Evolutionary conservation across 352 stramenopile species (phyloP), one percentile per base, ranked within the genome.

Genomic region (Pythium guiyangense): DNA sequence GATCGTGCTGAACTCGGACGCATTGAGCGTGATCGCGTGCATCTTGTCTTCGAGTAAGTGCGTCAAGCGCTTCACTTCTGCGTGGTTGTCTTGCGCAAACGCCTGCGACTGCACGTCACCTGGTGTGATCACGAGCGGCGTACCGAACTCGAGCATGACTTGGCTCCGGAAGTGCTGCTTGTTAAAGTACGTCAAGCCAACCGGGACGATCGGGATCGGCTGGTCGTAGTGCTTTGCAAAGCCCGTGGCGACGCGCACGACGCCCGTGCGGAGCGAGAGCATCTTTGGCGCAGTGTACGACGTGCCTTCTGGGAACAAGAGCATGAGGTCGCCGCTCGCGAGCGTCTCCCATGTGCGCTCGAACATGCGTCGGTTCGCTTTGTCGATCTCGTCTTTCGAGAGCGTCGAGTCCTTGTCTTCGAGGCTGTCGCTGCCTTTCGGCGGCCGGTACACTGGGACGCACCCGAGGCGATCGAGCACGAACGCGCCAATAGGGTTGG

Each of bases 151-250:
- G 40, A 91, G 43, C 65, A 77, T 74, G 52, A 89, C 72, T 59
- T 88, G 73, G 54, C 77, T 85, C 43, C 81, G 73, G 57, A 92
- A 92, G 51, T 79, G 80, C 45, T 88, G 74, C 63, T 92, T 92
- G 62, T 88, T 92, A 65, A 92, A 92, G 64, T 92, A 92, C 52
- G 78, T 92, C 44, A 92, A 66, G 2, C 81, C 81, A 1, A 92
- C 57, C 1, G 81, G 81, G 26, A 92, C 63, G 56, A 92, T 83
- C 35, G 78, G 75, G 42, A 92, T 86, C 17, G 77, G 64, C 35
- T 80, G 77, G 57, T 88, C 70, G 63, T 88, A 85, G 20, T 82
- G 62, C 62, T 84, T 83, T 14, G 61, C 79, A 39, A 92, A 92
- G 44, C 81, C 81, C 44, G 73, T 85, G 27, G 81, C 81, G 6